Base-by-base conservation (phyloP, 306 rosid genomes). In the Abrus pulchellus region DNA sequence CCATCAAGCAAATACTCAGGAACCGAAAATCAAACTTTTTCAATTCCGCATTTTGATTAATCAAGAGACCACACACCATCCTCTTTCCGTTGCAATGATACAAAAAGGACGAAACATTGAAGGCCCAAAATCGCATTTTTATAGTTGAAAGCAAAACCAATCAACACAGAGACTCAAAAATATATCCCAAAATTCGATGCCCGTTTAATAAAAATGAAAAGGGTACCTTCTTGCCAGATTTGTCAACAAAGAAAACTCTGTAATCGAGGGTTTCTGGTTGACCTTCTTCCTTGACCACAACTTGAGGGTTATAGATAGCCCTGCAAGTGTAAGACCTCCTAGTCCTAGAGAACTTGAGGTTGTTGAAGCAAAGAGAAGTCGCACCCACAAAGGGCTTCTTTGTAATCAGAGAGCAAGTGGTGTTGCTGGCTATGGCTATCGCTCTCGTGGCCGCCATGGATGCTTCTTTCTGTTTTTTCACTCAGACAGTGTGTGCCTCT, bases 361-460 rank as follows among this genome's bases (percentile, higher is more conserved):
- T 69, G 55, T 73, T 72, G 59, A 74, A 62, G 66, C 63, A 81
- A 59, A 84, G 77, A 4, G 82, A 7, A 60, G 55, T 75, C 7
- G 20, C 40, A 54, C 56, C 66, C 6, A 78, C n/a, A 47, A 83
- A 83, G 64, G 79, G 76, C 49, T 83, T 79, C 7, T 85, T 90
- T 6, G 82, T 52, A 7, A 93, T 75, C 3, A 89, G 68, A 68
- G 89, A 85, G 27, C 88, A 76, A 0, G 88, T 76, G 32, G 91
- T 11, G 67, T 82, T 82, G 85, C 89, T 91, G 57, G 88, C 86
- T 56, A 85, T 83, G 75, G 88, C 49, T 14, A 92, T 81, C 56
- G 93, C 96, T 87, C 94, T 90, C 48, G 91, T 92, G 80, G 96
- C 86, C 80, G 97, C 98, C 98, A 94, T 94, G 62, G 75, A 60